A percentile compares a stretch with the other conserved stretches of the same genome.
Evolutionary conservation across 2,329 filamentous ascomycete species (phyloP).

Genomic region (Coccinonectria pachysandricola): DNA sequence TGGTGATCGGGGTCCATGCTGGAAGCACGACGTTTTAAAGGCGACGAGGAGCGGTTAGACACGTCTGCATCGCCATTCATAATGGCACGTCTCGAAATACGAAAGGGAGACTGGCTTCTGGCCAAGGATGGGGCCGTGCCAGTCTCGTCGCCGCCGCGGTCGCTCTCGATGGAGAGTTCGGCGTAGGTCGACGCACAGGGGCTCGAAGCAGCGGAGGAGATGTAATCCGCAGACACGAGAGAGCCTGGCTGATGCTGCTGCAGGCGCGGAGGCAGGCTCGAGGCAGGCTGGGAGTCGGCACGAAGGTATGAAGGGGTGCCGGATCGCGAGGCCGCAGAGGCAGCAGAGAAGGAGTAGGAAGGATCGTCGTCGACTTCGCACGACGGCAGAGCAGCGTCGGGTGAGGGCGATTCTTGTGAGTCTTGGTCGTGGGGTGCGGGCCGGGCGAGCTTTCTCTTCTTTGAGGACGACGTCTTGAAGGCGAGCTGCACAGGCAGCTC

Average conservation of each 20-base stretch:
- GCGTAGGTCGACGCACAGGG: conserved; percentile 45
- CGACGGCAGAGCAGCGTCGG: conserved; percentile 41
- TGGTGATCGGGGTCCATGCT: conserved; percentile 46
- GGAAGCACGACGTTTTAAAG: conserved; percentile 52
- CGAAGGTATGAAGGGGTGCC: conserved; percentile 31
- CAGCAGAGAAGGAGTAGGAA: conserved; percentile 39
- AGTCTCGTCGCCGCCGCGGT: conserved; percentile 39
- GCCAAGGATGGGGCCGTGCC: conserved; percentile 27
- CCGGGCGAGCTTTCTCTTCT: conserved; percentile 59
- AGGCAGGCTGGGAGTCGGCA: conserved; percentile 35
- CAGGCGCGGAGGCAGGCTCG: conserved; percentile 41
- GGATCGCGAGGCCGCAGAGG: conserved; percentile 28
- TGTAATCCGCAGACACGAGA: conserved; percentile 37
- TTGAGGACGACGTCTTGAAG: conserved; percentile 62
- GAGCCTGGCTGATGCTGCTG: conserved; percentile 38
- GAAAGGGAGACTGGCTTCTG: conserved; percentile 43
- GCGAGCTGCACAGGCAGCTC: conserved; percentile 59
- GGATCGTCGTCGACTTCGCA: conserved; percentile 42
- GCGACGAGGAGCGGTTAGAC: conserved; percentile 52
- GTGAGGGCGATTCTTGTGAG: conserved; percentile 25
- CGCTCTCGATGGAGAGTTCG: conserved; percentile 46
- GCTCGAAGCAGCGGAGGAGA: conserved; percentile 46
- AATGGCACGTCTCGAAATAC: conserved; percentile 40
- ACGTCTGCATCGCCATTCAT: conserved; percentile 51
- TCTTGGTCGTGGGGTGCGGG: conserved; percentile 33